Conservation (phyloP, 148 eudicot species). For the Silene conica region DNA sequence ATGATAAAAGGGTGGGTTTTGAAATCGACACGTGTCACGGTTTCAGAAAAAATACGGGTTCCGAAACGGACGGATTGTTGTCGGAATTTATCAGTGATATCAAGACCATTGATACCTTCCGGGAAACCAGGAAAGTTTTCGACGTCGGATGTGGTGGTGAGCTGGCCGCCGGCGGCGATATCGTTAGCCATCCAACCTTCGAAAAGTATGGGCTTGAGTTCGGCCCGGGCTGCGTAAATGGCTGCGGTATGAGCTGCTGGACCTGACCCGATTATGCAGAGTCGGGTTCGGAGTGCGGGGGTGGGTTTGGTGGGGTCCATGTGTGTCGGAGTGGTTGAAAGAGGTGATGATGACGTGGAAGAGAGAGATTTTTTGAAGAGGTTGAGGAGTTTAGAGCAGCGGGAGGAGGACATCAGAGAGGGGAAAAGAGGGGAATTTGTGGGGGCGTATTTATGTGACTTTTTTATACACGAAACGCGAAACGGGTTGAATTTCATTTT, state of each 20-base stretch:
- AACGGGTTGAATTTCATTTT: no score
- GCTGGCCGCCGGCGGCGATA: constrained; percentile 89
- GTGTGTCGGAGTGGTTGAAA: neutral
- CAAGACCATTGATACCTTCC: constrained; percentile 51
- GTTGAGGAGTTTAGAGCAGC: constrained; percentile 28
- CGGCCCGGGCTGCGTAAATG: constrained; percentile 81
- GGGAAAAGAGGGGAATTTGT: neutral
- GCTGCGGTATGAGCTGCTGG: constrained; percentile 96
- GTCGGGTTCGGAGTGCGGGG: constrained; percentile 42
- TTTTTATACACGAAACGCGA: constrained; percentile 6
- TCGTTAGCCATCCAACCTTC: constrained; percentile 95
- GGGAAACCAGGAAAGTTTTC: constrained; percentile 94
- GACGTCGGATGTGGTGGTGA: constrained; percentile 85
- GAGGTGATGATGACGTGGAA: constrained; percentile 19
- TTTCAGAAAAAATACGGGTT: constrained; percentile 57
- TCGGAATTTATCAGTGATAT: constrained; percentile 50
- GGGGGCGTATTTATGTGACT: neutral
- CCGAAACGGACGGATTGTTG: constrained; percentile 52
- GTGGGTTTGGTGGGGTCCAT: constrained; percentile 33
- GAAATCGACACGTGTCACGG: constrained; percentile 59
- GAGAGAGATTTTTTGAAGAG: constrained; percentile 31
- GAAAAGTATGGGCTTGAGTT: constrained; percentile 71
- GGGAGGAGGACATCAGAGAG: neutral
- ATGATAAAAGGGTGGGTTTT: constrained; percentile 43
- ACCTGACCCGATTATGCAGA: constrained; percentile 86